Conservation (phyloP, 1,284 basidiomycete species). For the Coniophora puteana region DNA sequence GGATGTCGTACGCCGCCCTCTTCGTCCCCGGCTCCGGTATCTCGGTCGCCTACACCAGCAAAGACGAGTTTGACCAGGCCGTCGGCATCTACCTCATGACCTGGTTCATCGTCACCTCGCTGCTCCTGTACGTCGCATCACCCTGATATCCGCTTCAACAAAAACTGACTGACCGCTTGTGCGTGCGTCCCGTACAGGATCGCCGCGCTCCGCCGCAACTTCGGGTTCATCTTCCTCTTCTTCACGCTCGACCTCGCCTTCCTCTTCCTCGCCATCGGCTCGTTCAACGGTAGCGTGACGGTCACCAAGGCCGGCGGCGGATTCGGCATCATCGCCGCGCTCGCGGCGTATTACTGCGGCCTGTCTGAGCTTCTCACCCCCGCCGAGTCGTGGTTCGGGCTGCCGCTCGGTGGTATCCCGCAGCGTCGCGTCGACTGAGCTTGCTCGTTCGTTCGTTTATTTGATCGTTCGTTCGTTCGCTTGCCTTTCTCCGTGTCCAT, state of each 20-base stretch:
- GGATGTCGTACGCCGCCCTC: conserved; percentile 73
- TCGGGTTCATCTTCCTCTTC: conserved; percentile 69
- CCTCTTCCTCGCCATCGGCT: conserved; percentile 48
- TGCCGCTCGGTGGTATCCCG: conserved; percentile 46
- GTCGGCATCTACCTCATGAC: conserved; percentile 65
- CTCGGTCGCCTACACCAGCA: conserved; percentile 40
- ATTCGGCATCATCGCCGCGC: conserved; percentile 66
- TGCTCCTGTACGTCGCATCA: conserved; percentile 36
- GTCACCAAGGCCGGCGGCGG: conserved; percentile 59
- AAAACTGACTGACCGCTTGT: too few species aligned
- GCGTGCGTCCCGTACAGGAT: conserved; percentile 45
- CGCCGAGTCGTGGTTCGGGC: conserved; percentile 44
- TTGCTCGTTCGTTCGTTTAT: too few species aligned
- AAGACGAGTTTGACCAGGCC: conserved; percentile 48
- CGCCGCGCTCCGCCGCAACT: conserved; percentile 61
- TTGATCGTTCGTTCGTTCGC: too few species aligned
- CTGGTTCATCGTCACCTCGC: conserved; percentile 68
- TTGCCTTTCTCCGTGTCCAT: too few species aligned
- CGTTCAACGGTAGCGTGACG: conserved; percentile 28
- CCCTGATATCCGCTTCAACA: neutral
- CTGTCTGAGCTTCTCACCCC: conserved; percentile 55
- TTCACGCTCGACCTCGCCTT: conserved; percentile 68
- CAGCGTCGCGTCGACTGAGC: conserved; percentile 9
- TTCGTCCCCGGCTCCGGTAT: conserved; percentile 66
- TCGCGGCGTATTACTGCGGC: conserved; percentile 67